Evolutionary conservation across 2,329 filamentous ascomycete species (phyloP), one percentile per base, ranked within the genome.

Genomic region (Helotiales sp.): DNA sequence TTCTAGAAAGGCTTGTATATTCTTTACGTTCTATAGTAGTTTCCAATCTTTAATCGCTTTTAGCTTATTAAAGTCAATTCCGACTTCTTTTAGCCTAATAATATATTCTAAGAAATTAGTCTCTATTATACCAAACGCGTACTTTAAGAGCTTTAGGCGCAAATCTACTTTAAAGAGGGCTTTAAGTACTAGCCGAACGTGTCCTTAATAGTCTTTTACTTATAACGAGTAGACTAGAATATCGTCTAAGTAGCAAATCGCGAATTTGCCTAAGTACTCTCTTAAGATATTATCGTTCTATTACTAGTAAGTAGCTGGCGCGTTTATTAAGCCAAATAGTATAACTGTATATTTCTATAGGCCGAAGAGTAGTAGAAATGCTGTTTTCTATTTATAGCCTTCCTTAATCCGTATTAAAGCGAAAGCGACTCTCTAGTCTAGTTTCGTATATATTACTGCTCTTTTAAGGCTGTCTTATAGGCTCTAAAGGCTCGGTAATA

Each of bases 291-390:
- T 27, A 55, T 69, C 61, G 27, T 63, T 62, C 49, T 58, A 54
- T 25, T 29, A 27, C 34, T 66, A 29, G 54, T 60, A 59, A 29
- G 57, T 58, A 25, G 46, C 59, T 24, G 49, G 60, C 40, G 54
- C 57, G 48, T 68, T 70, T 15, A 55, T 59, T 17, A 70, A 38
- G 10, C 69, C 53, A 63, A 73, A 72, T 1, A 60, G 61, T 50
- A 67, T 70, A 1, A 72, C 62, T 19, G 58, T n/a, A 29, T 68
- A 72, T 50, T 73, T 53, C 56, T 63, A 73, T 1, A 67, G 57
- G 13, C 65, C 57, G 51, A 15, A 47, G 12, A 5, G 15, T 4
- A 29, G 46, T 33, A 12, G n/a, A 29, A 54, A 54, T 24, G 30
- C 29, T n/a, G 15, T 54, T 34, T 54, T 54, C 38, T 46, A 44